Conservation (phyloP, 2,329 filamentous ascomycete genomes). For the Cladosporium sp. region DNA sequence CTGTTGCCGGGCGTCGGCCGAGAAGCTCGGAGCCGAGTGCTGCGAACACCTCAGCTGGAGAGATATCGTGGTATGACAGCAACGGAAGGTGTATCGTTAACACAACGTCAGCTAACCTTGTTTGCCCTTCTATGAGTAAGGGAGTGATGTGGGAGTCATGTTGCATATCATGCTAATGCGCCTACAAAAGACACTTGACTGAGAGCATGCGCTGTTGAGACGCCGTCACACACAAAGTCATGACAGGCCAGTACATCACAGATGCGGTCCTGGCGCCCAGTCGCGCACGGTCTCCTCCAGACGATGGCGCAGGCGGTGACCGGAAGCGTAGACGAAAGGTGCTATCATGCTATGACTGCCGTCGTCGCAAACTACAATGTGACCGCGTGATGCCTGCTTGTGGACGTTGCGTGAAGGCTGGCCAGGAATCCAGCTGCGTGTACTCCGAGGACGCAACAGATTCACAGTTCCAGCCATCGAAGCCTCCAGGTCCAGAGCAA, state of each 20-base stretch:
- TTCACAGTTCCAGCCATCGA: neutral
- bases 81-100: too few relatives aligned
- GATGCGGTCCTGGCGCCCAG: neutral
- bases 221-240: neutral
- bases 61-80: neutral
- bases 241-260: neutral
- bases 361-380: conserved; percentile 51
- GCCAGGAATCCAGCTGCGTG: conserved; percentile 45
- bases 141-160: neutral
- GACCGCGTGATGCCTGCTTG: conserved; percentile 50
- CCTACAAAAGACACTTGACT: neutral
- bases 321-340: conserved; percentile 50
- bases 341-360: conserved; percentile 50
- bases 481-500: conserved; percentile 20
- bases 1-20: neutral
- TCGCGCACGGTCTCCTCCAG: conserved; percentile 6
- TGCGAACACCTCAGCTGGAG: neutral
- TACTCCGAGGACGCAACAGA: conserved; percentile 39
- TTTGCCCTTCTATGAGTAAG: neutral
- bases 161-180: neutral
- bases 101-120: too few relatives aligned
- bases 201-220: neutral
- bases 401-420: conserved; percentile 47
- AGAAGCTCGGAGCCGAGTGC: neutral
- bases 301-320: conserved; percentile 28